Evolutionary conservation across 1,284 basidiomycete genomes (phyloP), one percentile per base, ranked within the genome.

Genomic region (Puccinia coronata): DNA sequence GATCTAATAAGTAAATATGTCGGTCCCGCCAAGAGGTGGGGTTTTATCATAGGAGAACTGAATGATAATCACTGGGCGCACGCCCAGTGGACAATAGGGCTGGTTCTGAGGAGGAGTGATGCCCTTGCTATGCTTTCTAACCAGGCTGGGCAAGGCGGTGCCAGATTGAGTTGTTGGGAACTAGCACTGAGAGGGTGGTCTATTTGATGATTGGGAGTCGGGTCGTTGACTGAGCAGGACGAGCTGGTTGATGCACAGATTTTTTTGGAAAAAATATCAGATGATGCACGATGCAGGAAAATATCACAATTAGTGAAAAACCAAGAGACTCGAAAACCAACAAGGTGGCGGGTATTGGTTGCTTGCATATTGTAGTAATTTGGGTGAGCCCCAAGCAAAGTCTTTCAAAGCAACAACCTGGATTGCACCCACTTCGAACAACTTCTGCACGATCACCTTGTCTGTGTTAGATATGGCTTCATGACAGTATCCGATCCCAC

Each of bases 321-420:
- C n/a, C n/a, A n/a, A n/a, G n/a, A n/a, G n/a, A 28, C 20, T 77
- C 28, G 49, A 28, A 55, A 23, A 67, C 79, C 49, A 0, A 94
- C 96, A n/a, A 97, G 88, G 85, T 96, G 94, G 74, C 94, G 92
- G 84, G 96, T 95, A 83, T 92, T 94, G 85, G 96, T 94, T 82
- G 94, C 95, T 73, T 84, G 84, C 84, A 84, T 84, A 84, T 96
- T 96, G 88, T 97, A 97, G 87, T 96, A 98, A 85, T 94, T 95
- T 0, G 93, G 92, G 82, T 86, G 85, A 23, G 85, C 85, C 94
- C 97, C 97, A 99, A 0, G 95, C 94, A 0, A 93, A 94, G 84
- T 98, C 96, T 92, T 96, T 96, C 20, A 93, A 95, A 0, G 95
- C 96, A 65, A 99, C 91, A 73, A 98, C 92, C 85, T 97, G 96